These are phyloP conservation scores for Yamadazyma pseudoaaseri DNA, from an alignment of 1,139 yeast genomes.

Conservation along the genomic window DNA sequence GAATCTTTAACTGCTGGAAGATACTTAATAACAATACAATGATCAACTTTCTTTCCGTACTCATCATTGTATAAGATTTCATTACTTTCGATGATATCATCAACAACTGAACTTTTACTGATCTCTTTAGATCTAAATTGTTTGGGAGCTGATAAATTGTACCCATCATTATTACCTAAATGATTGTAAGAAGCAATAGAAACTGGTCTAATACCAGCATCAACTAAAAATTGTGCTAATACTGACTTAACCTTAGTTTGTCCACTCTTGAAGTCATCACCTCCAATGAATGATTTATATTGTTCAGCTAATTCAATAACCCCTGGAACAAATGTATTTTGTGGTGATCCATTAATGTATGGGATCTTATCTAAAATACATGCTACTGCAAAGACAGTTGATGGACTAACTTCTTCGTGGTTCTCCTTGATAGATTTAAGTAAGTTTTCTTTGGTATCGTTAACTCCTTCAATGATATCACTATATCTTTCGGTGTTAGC, in stretches of 20 bases:
- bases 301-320: conserved; percentile 85
- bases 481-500: conserved; percentile 96
- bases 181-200: conserved; percentile 96
- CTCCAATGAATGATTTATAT: conserved; percentile 79
- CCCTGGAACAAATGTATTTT: conserved; percentile 96
- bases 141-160: conserved; percentile 83
- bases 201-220: conserved; percentile 94
- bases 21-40: conserved; percentile 93
- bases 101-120: conserved; percentile 89
- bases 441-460: conserved; percentile 84
- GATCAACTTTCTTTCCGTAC: conserved; percentile 79
- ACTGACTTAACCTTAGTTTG: conserved; percentile 96
- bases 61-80: conserved; percentile 81
- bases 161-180: conserved; percentile 95
- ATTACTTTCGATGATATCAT: conserved; percentile 90
- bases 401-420: conserved; percentile 85
- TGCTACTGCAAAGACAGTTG: conserved; percentile 91
- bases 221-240: conserved; percentile 91
- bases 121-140: conserved; percentile 96
- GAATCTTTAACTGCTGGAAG: conserved; percentile 94
- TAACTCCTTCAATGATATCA: conserved; percentile 73
- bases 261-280: conserved; percentile 97
- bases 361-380: conserved; percentile 84
- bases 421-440: conserved; percentile 70
- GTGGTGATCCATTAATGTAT: conserved; percentile 95